These are phyloP conservation scores for Carex cristatella DNA, from an alignment of 176 grass and related monocot genomes.

Conservation along the genomic window DNA sequence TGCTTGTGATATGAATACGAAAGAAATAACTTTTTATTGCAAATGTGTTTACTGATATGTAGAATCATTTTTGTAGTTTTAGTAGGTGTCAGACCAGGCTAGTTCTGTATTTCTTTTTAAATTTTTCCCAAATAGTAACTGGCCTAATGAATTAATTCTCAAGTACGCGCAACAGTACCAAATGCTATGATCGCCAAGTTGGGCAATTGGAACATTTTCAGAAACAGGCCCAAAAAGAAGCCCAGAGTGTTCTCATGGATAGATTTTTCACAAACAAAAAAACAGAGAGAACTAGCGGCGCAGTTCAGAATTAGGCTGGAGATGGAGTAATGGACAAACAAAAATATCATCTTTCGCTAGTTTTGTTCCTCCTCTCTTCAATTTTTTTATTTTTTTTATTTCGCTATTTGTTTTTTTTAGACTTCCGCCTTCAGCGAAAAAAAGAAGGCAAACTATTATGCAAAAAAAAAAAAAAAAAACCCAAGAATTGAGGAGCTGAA, in stretches of 20 bases:
- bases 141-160: neutral
- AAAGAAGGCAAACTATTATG: too few relatives aligned
- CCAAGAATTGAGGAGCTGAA: too few relatives aligned
- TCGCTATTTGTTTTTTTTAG: too few relatives aligned
- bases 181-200: neutral
- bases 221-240: neutral
- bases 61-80: neutral
- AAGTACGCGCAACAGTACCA: neutral
- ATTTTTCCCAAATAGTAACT: neutral
- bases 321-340: too few relatives aligned
- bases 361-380: too few relatives aligned
- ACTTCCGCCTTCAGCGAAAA: too few relatives aligned
- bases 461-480: too few relatives aligned
- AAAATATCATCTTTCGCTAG: too few relatives aligned
- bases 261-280: neutral
- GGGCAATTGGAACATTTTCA: neutral
- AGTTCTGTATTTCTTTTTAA: neutral
- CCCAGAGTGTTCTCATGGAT: neutral
- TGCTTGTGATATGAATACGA: neutral
- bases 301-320: too few relatives aligned
- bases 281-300: too few relatives aligned
- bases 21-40: neutral
- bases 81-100: neutral
- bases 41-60: neutral
- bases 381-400: too few relatives aligned